Evolutionary conservation across 1,284 basidiomycete species (phyloP).

Genomic region (Leccinum fallax): DNA sequence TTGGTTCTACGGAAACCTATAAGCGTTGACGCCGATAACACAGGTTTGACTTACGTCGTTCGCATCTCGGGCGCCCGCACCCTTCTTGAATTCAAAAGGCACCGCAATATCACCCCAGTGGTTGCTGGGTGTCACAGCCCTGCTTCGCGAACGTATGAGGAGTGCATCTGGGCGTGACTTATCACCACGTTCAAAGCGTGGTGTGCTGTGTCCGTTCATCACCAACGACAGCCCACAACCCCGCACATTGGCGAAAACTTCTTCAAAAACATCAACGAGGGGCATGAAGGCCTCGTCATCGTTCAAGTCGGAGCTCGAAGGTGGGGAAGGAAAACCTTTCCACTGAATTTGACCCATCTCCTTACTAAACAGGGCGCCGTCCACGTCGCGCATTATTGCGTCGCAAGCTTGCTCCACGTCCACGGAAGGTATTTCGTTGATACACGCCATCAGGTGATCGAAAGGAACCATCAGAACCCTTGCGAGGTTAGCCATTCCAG

Average conservation of each 20-base stretch:
- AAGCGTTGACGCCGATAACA: not conserved
- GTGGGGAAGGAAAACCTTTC: not conserved
- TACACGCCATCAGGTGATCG: not conserved
- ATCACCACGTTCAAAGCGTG: not conserved
- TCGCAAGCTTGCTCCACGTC: not conserved
- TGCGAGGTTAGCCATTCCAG: not conserved
- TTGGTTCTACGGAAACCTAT: constrained; percentile 9
- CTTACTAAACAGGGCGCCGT: not conserved
- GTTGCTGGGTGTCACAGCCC: not conserved
- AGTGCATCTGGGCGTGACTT: constrained; percentile 9
- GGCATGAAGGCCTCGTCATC: not conserved
- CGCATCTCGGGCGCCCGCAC: too few species aligned
- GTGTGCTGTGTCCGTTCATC: not conserved
- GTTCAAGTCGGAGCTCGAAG: not conserved
- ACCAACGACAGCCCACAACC: not conserved
- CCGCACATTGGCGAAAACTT: not conserved
- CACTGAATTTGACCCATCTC: not conserved
- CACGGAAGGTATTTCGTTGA: not conserved
- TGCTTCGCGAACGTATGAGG: not conserved
- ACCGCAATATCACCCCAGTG: constrained; percentile 14
- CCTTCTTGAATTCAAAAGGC: constrained; percentile 14
- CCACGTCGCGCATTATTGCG: not conserved
- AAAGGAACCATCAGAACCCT: not conserved
- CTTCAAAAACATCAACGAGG: not conserved
- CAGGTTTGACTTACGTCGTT: not conserved